Percentiles rank a stretch among this genome's conserved stretches.
phyloP scores from a whole-genome alignment of 371 early-diverging fungal species.

The Syncephalastrum contaminatum region DNA sequence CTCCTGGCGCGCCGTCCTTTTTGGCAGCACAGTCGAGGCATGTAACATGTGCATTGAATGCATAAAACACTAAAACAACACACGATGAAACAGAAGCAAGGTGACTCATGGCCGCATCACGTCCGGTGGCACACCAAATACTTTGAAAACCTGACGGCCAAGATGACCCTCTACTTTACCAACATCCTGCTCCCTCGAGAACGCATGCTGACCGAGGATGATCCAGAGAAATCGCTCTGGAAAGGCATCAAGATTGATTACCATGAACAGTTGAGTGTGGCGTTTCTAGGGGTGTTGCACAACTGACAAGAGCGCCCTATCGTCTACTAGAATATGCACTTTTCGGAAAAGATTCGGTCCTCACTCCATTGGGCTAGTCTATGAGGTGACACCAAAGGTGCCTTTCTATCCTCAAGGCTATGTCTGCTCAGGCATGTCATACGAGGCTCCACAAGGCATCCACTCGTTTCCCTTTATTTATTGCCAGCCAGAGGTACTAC shows the following conservation, averaged over 20 bases:
- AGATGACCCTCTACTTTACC: slow-evolving; percentile 66
- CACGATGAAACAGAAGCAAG: slow-evolving; percentile 24
- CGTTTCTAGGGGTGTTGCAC: slow-evolving; percentile 7
- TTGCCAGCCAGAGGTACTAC: slow-evolving; percentile 57
- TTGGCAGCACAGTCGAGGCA: slow-evolving; percentile 23
- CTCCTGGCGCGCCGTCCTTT: slow-evolving; percentile 14
- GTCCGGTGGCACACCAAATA: slow-evolving; percentile 58
- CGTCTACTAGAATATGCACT: slow-evolving; percentile 46
- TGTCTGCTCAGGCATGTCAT: slow-evolving; percentile 45
- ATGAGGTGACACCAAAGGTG: slow-evolving; percentile 48
- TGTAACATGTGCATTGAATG: too few species aligned
- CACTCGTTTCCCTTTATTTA: slow-evolving; percentile 71
- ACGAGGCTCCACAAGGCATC: slow-evolving; percentile 62
- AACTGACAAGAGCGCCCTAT: slow-evolving; percentile 1
- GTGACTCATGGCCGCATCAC: slow-evolving; percentile 50
- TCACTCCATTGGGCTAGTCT: slow-evolving; percentile 54
- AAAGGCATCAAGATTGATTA: slow-evolving; percentile 54
- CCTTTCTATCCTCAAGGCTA: slow-evolving; percentile 60
- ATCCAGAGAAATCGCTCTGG: slow-evolving; percentile 55
- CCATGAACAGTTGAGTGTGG: slow-evolving; percentile 49
- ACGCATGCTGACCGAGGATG: slow-evolving; percentile 47
- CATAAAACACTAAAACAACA: slow-evolving; percentile 7
- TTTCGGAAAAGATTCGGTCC: slow-evolving; percentile 57
- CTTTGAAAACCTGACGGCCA: slow-evolving; percentile 54
- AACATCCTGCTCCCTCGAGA: slow-evolving; percentile 56